Percentiles rank a stretch among this genome's conserved stretches.
phyloP scores from a whole-genome alignment of 441 rosid species.

The Aquilaria agallochum region DNA sequence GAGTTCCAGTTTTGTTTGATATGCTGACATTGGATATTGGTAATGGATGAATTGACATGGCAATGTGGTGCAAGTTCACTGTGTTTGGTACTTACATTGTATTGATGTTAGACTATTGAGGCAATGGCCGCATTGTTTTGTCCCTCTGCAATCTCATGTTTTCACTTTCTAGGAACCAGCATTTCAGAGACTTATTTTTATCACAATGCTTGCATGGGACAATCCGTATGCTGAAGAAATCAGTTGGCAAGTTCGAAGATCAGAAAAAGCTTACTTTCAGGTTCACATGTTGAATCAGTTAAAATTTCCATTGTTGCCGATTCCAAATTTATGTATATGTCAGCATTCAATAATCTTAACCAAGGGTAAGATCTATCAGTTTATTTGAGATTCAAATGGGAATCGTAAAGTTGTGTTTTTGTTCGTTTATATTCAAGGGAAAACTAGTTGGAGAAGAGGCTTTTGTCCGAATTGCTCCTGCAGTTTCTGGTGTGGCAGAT shows the following conservation, averaged over 20 bases:
- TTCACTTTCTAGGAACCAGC: conserved; percentile 61
- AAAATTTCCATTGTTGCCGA: conserved; percentile 5
- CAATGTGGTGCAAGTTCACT: too few relatives aligned
- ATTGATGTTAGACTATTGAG: conserved; percentile 4
- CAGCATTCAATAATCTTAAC: too few relatives aligned
- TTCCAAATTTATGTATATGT: background rate
- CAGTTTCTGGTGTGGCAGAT: conserved; percentile 91
- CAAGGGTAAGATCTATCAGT: too few relatives aligned
- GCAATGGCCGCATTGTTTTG: too few relatives aligned
- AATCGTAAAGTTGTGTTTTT: conserved; percentile 15
- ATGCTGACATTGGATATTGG: too few relatives aligned
- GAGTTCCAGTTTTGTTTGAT: too few relatives aligned
- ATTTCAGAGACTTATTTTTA: conserved; percentile 81
- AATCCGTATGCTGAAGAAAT: conserved; percentile 59
- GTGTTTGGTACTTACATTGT: background rate
- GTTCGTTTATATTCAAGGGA: conserved; percentile 45
- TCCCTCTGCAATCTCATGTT: too few relatives aligned
- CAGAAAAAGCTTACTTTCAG: conserved; percentile 61
- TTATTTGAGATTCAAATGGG: conserved; percentile 9
- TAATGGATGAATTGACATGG: too few relatives aligned
- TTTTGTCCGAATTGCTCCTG: conserved; percentile 87
- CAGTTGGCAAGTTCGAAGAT: conserved; percentile 20
- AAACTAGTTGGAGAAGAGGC: conserved; percentile 76
- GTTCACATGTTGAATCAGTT: conserved; percentile 28
- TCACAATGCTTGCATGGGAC: conserved; percentile 97